Evolutionary conservation across 208 protist species (phyloP).

Genomic region (Wallacemonas sp.): DNA sequence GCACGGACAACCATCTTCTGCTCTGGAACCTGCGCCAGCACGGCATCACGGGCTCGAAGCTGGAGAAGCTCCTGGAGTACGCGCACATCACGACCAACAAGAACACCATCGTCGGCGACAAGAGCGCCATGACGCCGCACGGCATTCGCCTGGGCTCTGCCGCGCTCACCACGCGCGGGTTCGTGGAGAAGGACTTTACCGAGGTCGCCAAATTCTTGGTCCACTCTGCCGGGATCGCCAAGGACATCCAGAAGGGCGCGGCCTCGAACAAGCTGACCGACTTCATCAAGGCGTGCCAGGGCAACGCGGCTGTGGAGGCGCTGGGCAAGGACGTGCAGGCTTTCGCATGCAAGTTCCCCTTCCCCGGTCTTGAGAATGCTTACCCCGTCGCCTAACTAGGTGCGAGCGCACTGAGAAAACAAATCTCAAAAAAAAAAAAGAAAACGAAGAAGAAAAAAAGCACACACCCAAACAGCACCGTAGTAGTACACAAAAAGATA

Average conservation of each 20-base stretch:
- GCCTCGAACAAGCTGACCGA: slow-evolving; percentile 78
- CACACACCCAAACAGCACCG: no score
- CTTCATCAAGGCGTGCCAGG: slow-evolving; percentile 59
- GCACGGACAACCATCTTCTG: slow-evolving; percentile 96
- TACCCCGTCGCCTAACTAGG: slow-evolving; percentile 33
- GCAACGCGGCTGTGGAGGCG: slow-evolving; percentile 42
- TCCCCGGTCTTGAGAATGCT: slow-evolving; percentile 75
- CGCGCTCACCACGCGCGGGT: slow-evolving; percentile 90
- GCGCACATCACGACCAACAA: slow-evolving; percentile 93
- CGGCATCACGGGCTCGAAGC: slow-evolving; percentile 86
- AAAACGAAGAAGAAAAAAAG: not conserved
- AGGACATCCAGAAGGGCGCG: slow-evolving; percentile 67
- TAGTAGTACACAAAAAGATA: no score
- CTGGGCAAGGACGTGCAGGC: slow-evolving; percentile 82
- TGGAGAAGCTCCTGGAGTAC: slow-evolving; percentile 88
- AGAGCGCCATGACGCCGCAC: slow-evolving; percentile 71
- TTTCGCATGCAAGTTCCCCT: slow-evolving; percentile 78
- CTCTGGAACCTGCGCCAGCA: slow-evolving; percentile 93
- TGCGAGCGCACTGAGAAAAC: not conserved
- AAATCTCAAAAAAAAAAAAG: slow-evolving; percentile 1
- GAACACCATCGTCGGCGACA: slow-evolving; percentile 92
- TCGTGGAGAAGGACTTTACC: slow-evolving; percentile 81
- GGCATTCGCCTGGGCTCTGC: slow-evolving; percentile 92
- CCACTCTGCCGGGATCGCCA: slow-evolving; percentile 50
- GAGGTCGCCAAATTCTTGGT: slow-evolving; percentile 82